These are phyloP conservation scores for Arthroderma uncinatum DNA, from an alignment of 2,329 filamentous ascomycete genomes.

Conservation along the genomic window DNA sequence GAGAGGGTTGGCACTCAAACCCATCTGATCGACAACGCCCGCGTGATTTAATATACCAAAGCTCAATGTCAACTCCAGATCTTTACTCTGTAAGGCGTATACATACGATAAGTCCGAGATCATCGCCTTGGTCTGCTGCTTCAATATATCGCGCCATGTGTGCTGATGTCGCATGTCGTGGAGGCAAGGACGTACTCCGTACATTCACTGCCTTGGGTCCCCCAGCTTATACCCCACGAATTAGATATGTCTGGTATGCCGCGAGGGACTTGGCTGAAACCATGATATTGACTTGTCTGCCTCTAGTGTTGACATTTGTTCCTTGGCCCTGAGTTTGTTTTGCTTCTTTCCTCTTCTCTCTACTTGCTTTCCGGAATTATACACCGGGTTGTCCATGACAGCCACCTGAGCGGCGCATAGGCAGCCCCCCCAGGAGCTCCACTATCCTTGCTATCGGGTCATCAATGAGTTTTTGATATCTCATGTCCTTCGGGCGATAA, in stretches of 20 bases:
- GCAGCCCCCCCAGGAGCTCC: neutral
- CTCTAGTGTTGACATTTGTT: neutral
- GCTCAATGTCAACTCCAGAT: neutral
- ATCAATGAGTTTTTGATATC: neutral
- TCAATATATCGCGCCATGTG: neutral
- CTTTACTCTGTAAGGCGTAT: neutral
- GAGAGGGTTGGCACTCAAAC: neutral
- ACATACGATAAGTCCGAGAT: neutral
- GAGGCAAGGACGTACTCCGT: neutral
- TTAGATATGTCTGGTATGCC: neutral
- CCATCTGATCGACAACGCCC: neutral
- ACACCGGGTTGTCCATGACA: neutral
- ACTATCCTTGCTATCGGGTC: neutral
- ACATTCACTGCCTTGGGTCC: neutral
- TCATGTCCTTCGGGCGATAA: neutral
- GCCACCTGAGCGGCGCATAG: neutral
- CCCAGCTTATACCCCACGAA: neutral
- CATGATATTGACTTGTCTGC: neutral
- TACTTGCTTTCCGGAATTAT: neutral
- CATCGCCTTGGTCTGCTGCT: neutral
- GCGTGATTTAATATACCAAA: neutral
- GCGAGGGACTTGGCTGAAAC: neutral
- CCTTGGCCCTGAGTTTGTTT: constrained; percentile 1
- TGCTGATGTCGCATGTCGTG: neutral
- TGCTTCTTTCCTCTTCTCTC: neutral